Conservation (phyloP, 371 early-diverging fungal genomes). For the Apophysomyces sp. region DNA sequence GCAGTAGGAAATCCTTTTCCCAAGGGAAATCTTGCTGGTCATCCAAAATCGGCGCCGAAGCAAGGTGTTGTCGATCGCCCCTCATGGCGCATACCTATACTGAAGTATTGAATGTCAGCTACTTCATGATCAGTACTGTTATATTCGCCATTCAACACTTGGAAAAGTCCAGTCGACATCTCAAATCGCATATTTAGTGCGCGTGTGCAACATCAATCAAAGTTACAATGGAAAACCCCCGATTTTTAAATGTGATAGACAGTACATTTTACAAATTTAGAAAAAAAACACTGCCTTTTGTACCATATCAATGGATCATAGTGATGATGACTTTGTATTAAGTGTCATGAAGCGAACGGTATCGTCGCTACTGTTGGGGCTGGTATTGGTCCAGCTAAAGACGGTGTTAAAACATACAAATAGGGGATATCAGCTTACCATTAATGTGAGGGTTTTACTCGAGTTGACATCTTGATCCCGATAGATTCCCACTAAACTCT, state of each 20-base stretch:
- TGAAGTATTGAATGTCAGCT: too few species aligned
- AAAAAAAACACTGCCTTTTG: background rate
- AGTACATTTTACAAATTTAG: too few species aligned
- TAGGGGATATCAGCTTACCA: constrained; percentile 29
- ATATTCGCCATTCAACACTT: too few species aligned
- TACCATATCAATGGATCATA: background rate
- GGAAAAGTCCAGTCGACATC: too few species aligned
- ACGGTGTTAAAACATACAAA: background rate
- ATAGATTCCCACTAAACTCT: constrained; percentile 97
- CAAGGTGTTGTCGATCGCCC: background rate
- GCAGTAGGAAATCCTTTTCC: too few species aligned
- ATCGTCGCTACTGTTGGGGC: background rate
- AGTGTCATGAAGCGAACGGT: background rate
- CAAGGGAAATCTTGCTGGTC: too few species aligned
- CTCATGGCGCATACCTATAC: background rate
- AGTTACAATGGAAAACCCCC: too few species aligned
- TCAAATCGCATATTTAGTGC: too few species aligned
- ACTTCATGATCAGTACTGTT: too few species aligned
- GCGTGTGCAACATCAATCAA: too few species aligned
- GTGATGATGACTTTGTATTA: background rate
- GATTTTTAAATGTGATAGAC: too few species aligned
- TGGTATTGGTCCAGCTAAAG: background rate
- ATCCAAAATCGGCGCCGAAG: background rate
- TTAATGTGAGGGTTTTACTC: constrained; percentile 82
- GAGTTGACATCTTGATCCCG: constrained; percentile 86